Percentiles rank a stretch among this genome's conserved stretches.
Conservation (phyloP, 2,329 filamentous ascomycete genomes). For the Trichoderma koningii region DNA sequence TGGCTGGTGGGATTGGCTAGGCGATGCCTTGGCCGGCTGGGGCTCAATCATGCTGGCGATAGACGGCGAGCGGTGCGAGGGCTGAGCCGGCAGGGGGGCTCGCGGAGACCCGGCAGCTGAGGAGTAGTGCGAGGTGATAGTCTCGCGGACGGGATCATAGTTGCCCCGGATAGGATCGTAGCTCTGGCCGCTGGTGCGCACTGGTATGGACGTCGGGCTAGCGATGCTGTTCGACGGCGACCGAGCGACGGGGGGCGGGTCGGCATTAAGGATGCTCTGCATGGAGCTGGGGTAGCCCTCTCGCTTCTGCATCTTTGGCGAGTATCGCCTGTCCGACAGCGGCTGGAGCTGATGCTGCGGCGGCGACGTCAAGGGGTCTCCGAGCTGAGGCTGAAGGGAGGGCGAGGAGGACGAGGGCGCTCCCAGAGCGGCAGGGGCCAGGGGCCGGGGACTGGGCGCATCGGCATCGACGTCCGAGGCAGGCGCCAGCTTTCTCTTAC, state of each 20-base stretch:
- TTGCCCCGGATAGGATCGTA: slow-evolving; percentile 89
- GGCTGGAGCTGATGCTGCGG: slow-evolving; percentile 35
- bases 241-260: slow-evolving; percentile 43
- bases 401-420: slow-evolving; percentile 34
- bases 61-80: slow-evolving; percentile 66
- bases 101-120: slow-evolving; percentile 55
- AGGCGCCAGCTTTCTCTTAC: slow-evolving; percentile 56
- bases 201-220: slow-evolving; percentile 46
- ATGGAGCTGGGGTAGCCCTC: slow-evolving; percentile 55
- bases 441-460: slow-evolving; percentile 34
- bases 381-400: slow-evolving; percentile 31
- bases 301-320: slow-evolving; percentile 54
- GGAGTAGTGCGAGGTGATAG: slow-evolving; percentile 54
- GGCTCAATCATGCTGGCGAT: slow-evolving; percentile 85
- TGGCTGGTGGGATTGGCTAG: slow-evolving; percentile 36
- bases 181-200: slow-evolving; percentile 73
- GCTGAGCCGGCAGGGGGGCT: slow-evolving; percentile 36
- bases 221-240: slow-evolving; percentile 45
- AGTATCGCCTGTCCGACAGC: slow-evolving; percentile 39
- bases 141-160: slow-evolving; percentile 65
- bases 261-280: slow-evolving; percentile 59
- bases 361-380: slow-evolving; percentile 29
- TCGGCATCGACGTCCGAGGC: slow-evolving; percentile 44
- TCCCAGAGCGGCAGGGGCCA: slow-evolving; percentile 39
- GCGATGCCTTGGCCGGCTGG: slow-evolving; percentile 39